A percentile compares a stretch with the other conserved stretches of the same genome.
phyloP scores from a whole-genome alignment of 1,139 yeast genomes.

The Candida buenavistaensis region DNA sequence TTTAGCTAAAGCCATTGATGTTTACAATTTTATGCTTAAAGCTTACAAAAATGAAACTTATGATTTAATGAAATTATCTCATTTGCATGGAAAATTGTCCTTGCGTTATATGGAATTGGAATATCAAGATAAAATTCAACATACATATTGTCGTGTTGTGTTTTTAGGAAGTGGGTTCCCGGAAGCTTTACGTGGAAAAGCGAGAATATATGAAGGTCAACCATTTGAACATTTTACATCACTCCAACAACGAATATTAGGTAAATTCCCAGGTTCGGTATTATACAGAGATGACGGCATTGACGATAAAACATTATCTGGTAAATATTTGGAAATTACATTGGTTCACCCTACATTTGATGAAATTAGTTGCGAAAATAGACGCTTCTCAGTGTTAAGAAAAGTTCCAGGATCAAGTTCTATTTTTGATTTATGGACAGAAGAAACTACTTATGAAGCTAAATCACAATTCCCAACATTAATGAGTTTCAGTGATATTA shows the following conservation, averaged over 20 bases:
- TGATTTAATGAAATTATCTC: conserved; percentile 75
- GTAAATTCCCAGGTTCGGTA: conserved; percentile 81
- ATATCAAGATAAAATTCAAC: conserved; percentile 70
- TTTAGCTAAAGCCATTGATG: conserved; percentile 73
- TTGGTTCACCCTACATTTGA: conserved; percentile 75
- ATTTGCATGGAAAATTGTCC: conserved; percentile 69
- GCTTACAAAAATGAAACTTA: conserved; percentile 74
- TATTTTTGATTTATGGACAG: conserved; percentile 83
- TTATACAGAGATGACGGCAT: conserved; percentile 66
- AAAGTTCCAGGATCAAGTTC: conserved; percentile 76
- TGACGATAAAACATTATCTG: conserved; percentile 52
- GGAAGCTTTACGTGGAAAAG: conserved; percentile 67
- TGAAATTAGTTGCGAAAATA: conserved; percentile 69
- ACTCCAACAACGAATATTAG: conserved; percentile 73
- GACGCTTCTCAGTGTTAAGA: conserved; percentile 66
- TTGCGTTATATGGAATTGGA: conserved; percentile 68
- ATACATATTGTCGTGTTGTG: conserved; percentile 78
- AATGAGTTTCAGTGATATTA: conserved; percentile 81
- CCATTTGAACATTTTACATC: conserved; percentile 88
- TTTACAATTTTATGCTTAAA: conserved; percentile 76
- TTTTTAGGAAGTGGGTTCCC: conserved; percentile 89
- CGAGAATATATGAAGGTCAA: conserved; percentile 80
- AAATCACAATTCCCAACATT: conserved; percentile 80
- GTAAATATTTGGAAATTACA: conserved; percentile 71
- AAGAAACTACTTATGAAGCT: conserved; percentile 79